Percentiles rank a stretch among this genome's conserved stretches.
Conservation (phyloP, 2,329 filamentous ascomycete species). For the Herpotrichia juniperi region DNA sequence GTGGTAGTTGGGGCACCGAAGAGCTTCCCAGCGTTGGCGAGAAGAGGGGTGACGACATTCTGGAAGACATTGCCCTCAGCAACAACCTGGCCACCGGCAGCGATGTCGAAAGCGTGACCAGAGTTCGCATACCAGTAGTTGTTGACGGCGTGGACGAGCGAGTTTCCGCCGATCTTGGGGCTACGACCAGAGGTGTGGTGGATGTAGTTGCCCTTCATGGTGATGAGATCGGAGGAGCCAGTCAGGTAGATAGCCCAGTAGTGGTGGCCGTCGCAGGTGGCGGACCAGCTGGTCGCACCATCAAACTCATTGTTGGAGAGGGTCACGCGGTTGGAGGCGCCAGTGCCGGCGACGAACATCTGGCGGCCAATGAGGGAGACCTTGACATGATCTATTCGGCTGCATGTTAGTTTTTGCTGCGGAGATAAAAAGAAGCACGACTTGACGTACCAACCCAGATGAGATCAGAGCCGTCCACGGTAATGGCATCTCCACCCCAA, state of each 20-base stretch:
- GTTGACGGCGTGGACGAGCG: constrained; percentile 66
- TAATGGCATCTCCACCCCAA: constrained; percentile 44
- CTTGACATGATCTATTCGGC: constrained; percentile 35
- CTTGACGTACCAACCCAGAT: constrained; percentile 26
- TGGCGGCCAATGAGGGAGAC: constrained; percentile 65
- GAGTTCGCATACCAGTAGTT: constrained; percentile 65
- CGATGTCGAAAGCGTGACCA: constrained; percentile 64
- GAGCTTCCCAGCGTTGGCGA: constrained; percentile 50
- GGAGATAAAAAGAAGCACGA: not conserved
- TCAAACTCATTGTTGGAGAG: constrained; percentile 67
- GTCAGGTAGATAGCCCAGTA: constrained; percentile 67
- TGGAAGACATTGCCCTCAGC: constrained; percentile 66
- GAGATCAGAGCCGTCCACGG: constrained; percentile 33
- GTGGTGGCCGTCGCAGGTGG: constrained; percentile 64
- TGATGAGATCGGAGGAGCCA: constrained; percentile 63
- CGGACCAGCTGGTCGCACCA: constrained; percentile 60
- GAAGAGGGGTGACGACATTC: constrained; percentile 53
- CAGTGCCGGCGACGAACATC: constrained; percentile 64
- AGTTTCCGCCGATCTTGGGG: constrained; percentile 63
- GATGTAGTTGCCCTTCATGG: constrained; percentile 66
- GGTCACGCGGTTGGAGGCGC: constrained; percentile 61
- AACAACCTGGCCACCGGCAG: constrained; percentile 50
- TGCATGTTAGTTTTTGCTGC: not conserved
- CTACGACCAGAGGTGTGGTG: constrained; percentile 63
- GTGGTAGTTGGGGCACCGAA: constrained; percentile 44